Percentiles rank a stretch among this genome's conserved stretches.
phyloP scores from a whole-genome alignment of 192 early-diverging fungal genomes.

The Podila clonocystis region DNA sequence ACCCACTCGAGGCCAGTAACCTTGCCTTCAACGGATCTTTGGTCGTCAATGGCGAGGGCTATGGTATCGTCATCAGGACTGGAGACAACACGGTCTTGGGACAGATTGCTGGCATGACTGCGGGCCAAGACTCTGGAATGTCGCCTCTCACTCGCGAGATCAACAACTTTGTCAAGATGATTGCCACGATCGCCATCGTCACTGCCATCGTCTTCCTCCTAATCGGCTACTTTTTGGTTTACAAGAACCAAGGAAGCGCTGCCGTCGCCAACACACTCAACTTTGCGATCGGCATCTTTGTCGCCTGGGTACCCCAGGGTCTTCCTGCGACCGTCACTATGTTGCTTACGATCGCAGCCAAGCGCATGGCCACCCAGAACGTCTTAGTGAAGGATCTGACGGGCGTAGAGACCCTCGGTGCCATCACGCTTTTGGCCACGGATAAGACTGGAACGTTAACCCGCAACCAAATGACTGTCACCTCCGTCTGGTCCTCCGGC shows the following conservation, averaged over 20 bases:
- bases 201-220: slow-evolving; percentile 88
- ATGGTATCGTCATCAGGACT: slow-evolving; percentile 91
- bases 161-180: slow-evolving; percentile 84
- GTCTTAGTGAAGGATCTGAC: slow-evolving; percentile 96
- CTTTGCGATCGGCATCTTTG: slow-evolving; percentile 90
- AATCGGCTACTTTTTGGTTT: slow-evolving; percentile 65
- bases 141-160: slow-evolving; percentile 86
- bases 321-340: slow-evolving; percentile 94
- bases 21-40: slow-evolving; percentile 91
- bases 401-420: slow-evolving; percentile 96
- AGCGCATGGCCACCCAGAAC: slow-evolving; percentile 88
- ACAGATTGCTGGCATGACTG: slow-evolving; percentile 91
- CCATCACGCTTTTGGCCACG: slow-evolving; percentile 95
- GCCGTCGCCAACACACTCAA: slow-evolving; percentile 73
- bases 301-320: slow-evolving; percentile 95
- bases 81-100: slow-evolving; percentile 96
- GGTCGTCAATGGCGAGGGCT: slow-evolving; percentile 83
- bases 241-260: slow-evolving; percentile 50
- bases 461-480: slow-evolving; percentile 96
- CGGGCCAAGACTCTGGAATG: slow-evolving; percentile 76
- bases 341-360: slow-evolving; percentile 94
- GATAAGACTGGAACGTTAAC: slow-evolving; percentile 99
- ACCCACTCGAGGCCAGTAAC: slow-evolving; percentile 93
- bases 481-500: slow-evolving; percentile 86
- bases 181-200: slow-evolving; percentile 79